phyloP scores from a whole-genome alignment of 2,329 filamentous ascomycete species.

The Ophiostoma montium region DNA sequence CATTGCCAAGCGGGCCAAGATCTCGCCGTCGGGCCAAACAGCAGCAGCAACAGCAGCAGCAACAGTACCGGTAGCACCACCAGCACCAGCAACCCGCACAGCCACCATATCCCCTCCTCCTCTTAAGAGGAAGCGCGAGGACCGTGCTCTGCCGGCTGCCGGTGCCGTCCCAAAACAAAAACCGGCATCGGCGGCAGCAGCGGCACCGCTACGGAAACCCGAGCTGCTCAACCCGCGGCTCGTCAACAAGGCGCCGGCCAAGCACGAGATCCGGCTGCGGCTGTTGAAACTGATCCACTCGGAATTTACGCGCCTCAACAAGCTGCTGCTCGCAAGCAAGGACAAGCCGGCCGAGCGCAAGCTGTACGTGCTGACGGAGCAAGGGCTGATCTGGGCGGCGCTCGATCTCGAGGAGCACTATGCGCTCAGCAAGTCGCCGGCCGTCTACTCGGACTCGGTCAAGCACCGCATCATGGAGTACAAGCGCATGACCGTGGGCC shows the following conservation, averaged over 20 bases:
- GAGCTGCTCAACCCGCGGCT: slow-evolving; percentile 55
- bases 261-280: slow-evolving; percentile 40
- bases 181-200: too few species aligned
- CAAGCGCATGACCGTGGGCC: slow-evolving; percentile 56
- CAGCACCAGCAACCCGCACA: neutral
- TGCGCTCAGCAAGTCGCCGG: slow-evolving; percentile 46
- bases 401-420: slow-evolving; percentile 67
- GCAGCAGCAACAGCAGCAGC: neutral
- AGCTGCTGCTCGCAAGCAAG: slow-evolving; percentile 39
- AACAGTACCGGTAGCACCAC: neutral
- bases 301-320: slow-evolving; percentile 53
- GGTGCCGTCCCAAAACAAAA: neutral
- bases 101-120: slow-evolving; percentile 3
- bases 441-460: slow-evolving; percentile 69
- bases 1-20: neutral
- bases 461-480: slow-evolving; percentile 66
- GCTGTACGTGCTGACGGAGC: slow-evolving; percentile 44
- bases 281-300: slow-evolving; percentile 50
- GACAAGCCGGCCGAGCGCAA: slow-evolving; percentile 27
- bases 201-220: slow-evolving; percentile 18
- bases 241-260: slow-evolving; percentile 42
- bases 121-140: slow-evolving; percentile 10
- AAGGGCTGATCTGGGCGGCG: slow-evolving; percentile 53
- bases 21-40: neutral
- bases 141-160: too few species aligned